Conservation (phyloP, 495 filamentous ascomycete species). For the Aspergillus asperescens region DNA sequence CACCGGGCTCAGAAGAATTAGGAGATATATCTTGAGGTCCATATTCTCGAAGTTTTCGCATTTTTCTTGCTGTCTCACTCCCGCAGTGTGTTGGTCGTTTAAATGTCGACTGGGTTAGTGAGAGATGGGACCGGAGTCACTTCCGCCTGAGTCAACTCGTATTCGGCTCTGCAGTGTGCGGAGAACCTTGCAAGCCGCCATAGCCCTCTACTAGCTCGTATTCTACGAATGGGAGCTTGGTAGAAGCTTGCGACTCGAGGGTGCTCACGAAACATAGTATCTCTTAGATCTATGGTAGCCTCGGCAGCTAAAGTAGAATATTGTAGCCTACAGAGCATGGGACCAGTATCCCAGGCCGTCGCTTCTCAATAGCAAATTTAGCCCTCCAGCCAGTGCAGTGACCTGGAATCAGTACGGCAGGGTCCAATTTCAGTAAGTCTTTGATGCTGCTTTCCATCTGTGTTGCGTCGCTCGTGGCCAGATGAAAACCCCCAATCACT, state of each 20-base stretch:
- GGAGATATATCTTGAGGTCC: neutral
- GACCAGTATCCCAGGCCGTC: slow-evolving; percentile 51
- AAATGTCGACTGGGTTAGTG: neutral
- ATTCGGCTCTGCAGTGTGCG: no score
- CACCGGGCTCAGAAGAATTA: neutral
- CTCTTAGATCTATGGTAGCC: no score
- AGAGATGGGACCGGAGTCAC: slow-evolving; percentile 1
- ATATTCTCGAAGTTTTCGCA: no score
- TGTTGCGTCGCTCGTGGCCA: slow-evolving; percentile 43
- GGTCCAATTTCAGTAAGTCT: slow-evolving; percentile 49
- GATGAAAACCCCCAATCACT: slow-evolving; percentile 57
- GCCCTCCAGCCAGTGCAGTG: slow-evolving; percentile 60
- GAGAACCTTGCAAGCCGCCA: slow-evolving; percentile 4
- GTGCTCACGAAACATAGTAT: no score
- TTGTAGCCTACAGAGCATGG: slow-evolving; percentile 53
- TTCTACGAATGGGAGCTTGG: neutral
- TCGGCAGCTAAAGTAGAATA: slow-evolving; percentile 40
- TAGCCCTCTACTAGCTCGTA: neutral
- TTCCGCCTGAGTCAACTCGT: neutral
- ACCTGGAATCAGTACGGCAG: slow-evolving; percentile 51
- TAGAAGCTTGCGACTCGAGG: neutral
- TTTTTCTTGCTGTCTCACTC: no score
- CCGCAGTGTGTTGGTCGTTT: neutral
- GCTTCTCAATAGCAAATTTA: slow-evolving; percentile 55
- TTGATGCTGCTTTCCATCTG: slow-evolving; percentile 44